These are phyloP conservation scores for Thinopyrum elongatum DNA, from an alignment of 176 grass and related monocot genomes.

Conservation along the genomic window DNA sequence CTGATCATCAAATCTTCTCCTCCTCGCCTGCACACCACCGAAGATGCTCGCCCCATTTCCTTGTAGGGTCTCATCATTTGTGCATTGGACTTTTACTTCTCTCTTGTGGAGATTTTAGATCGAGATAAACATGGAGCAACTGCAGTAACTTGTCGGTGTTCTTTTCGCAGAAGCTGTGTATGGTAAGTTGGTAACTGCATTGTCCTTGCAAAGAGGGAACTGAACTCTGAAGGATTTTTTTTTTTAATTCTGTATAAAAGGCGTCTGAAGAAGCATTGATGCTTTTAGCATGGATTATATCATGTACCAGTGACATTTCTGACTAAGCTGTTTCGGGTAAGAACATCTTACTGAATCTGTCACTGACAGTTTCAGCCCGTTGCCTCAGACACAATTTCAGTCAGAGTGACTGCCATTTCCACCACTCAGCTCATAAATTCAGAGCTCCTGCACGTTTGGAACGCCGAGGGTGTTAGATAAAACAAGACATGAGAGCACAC, in stretches of 20 bases:
- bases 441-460: neutral
- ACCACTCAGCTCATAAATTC: neutral
- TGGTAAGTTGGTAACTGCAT: neutral
- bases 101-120: neutral
- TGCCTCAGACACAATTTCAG: conserved; percentile 1
- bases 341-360: neutral
- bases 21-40: neutral
- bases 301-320: neutral
- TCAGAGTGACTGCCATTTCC: neutral
- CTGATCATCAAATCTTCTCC: conserved; percentile 17
- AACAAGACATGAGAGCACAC: too few relatives aligned
- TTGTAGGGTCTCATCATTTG: neutral
- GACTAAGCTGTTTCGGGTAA: neutral
- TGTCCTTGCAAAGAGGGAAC: neutral
- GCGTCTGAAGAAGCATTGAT: neutral
- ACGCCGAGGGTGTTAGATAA: too few relatives aligned
- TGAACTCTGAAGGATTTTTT: neutral
- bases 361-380: conserved; percentile 2
- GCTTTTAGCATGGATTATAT: neutral
- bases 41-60: conserved; percentile 19
- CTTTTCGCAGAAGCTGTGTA: neutral
- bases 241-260: neutral
- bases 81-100: conserved; percentile 9
- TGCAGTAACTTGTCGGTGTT: neutral
- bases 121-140: neutral